Evolutionary conservation across 768 basidiomycete species (phyloP), one percentile per base, ranked within the genome.

Genomic region (Russula abietina): DNA sequence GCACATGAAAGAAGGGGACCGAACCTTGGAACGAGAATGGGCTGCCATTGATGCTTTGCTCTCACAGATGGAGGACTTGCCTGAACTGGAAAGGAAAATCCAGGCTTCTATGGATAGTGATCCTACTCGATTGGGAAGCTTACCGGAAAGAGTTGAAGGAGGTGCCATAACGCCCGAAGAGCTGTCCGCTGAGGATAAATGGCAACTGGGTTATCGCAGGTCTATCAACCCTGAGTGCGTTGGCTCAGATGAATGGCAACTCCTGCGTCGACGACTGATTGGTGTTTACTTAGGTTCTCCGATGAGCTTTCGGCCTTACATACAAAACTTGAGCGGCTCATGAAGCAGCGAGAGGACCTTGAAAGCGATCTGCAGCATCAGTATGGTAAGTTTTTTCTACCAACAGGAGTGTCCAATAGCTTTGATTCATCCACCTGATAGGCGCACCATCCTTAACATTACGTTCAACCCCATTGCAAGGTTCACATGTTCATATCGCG

Each of bases 391-490:
- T 61, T 45, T 4, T 26, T 32, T 39, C 36, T 48, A 1, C 12
- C 10, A 57, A 46, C 11, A 22, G 19, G 33, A 50, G 36, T 33
- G 22, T 45, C 32, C 39, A 46, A 33, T 57, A 62, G 38, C 60
- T 32, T 32, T 56, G 8, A 24, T 28, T 62, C 51, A 33, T 0
- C 32, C 16, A 58, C 22, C 43, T 16, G 49, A 52, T 55, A 93
- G 91, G 76, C 73, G 81, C 85, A 1, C 83, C 87, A 26, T 91
- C 91, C 14, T 70, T 93, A 64, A 85, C 88, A 14, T 77, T 93
- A 50, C 84, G 89, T 43, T 81, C 83, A 28, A 86, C 81, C 0
- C 80, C 84, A 19, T 79, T 79, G 11, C 83, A 85, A 49, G 91
- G 91, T 6, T 82, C 86, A 78, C 87, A 89, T 70, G 80, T 92